These are phyloP conservation scores for Candida awuae DNA, from an alignment of 805 yeast species.

Conservation along the genomic window DNA sequence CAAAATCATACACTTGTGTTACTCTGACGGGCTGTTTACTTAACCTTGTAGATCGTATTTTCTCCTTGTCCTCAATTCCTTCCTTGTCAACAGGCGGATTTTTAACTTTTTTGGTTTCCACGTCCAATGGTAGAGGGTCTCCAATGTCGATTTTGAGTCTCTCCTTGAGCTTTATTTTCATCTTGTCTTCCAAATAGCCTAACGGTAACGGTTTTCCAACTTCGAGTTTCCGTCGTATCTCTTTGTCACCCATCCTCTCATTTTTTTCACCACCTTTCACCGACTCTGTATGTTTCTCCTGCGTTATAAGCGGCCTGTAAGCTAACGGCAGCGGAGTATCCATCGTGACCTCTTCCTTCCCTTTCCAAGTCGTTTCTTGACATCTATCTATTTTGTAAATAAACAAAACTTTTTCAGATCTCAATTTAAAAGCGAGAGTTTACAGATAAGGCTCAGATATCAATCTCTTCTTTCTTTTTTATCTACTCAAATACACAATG, in stretches of 20 bases:
- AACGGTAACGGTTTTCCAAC: slow-evolving; percentile 25
- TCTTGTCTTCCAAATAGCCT: slow-evolving; percentile 8
- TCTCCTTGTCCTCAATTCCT: background rate
- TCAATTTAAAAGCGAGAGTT: too few relatives aligned
- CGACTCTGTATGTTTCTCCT: background rate
- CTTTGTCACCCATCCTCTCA: background rate
- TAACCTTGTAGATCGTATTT: background rate
- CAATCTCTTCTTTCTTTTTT: too few relatives aligned
- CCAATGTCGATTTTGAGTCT: background rate
- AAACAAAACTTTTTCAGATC: too few relatives aligned
- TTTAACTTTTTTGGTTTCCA: background rate
- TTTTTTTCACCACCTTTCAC: background rate
- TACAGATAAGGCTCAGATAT: too few relatives aligned
- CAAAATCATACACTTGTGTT: slow-evolving; percentile 3
- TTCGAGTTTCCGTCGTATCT: slow-evolving; percentile 2
- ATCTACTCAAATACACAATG: too few relatives aligned
- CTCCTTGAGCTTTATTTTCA: background rate
- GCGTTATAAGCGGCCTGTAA: background rate
- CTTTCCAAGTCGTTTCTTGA: too few relatives aligned
- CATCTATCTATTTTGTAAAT: too few relatives aligned
- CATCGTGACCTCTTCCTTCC: background rate
- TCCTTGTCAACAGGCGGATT: too few relatives aligned
- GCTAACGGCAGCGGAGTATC: background rate
- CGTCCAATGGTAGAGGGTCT: background rate
- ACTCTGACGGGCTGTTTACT: background rate